phyloP scores from a whole-genome alignment of 1,284 basidiomycete species.

The Austroboletus novae-zelandiae region DNA sequence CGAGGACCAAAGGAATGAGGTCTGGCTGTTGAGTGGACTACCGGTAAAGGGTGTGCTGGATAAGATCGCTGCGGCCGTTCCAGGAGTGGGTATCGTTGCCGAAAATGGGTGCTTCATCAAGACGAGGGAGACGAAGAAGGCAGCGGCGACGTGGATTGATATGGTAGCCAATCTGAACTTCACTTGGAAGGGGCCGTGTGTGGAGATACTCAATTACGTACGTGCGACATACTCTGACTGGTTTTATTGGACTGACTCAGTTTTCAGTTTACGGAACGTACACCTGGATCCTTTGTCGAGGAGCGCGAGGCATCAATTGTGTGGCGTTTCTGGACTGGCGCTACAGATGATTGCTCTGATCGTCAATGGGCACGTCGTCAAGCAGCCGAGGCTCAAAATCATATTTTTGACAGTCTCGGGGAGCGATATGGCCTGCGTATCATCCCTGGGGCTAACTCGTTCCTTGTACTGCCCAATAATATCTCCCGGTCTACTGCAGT shows the following conservation, averaged over 20 bases:
- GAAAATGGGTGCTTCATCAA: slow-evolving; percentile 88
- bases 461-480: slow-evolving; percentile 83
- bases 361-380: slow-evolving; percentile 80
- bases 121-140: slow-evolving; percentile 39
- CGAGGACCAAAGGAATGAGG: slow-evolving; percentile 67
- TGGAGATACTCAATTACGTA: slow-evolving; percentile 82
- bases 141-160: slow-evolving; percentile 61
- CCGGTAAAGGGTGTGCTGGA: no score
- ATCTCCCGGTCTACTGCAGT: slow-evolving; percentile 81
- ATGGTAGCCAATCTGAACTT: slow-evolving; percentile 78
- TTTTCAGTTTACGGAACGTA: slow-evolving; percentile 81
- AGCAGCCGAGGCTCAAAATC: slow-evolving; percentile 87
- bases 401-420: slow-evolving; percentile 83
- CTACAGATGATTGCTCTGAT: slow-evolving; percentile 46
- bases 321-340: slow-evolving; percentile 78
- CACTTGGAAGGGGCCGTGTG: slow-evolving; percentile 74
- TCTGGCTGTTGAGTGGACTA: slow-evolving; percentile 62
- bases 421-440: slow-evolving; percentile 80
- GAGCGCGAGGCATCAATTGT: slow-evolving; percentile 80
- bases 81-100: slow-evolving; percentile 78
- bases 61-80: slow-evolving; percentile 52
- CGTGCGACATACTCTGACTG: slow-evolving; percentile 26
- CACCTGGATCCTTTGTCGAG: slow-evolving; percentile 81
- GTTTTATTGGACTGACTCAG: background rate
- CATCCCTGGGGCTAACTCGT: slow-evolving; percentile 73